Base-by-base conservation (phyloP, 495 filamentous ascomycete genomes). In the Glarea lozoyensis region DNA sequence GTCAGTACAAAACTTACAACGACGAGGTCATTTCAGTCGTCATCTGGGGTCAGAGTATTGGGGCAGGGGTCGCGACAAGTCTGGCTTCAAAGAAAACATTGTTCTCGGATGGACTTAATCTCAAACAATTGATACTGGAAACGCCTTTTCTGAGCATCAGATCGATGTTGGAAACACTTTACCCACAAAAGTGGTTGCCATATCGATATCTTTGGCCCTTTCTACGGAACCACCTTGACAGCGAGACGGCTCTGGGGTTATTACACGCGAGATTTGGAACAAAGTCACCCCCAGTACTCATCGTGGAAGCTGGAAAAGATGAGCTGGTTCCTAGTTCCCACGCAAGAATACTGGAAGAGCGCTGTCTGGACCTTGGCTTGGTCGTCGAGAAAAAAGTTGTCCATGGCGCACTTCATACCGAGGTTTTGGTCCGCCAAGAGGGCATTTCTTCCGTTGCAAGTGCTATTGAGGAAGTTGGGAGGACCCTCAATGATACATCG, bases 11-110 rank as follows among this genome's bases (percentile, higher is more conserved):
- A 22, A 6, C 6, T 24, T 4, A 25, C 13, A 23, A 21, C 6
- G 19, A 39, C 12, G 39, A 48, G 17, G 30, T 52, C 34, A 59
- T 69, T 2, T 62, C 69, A 20, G 29, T 87, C 10, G 53, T 89
- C 0, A 55, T 92, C n/a, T 92, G 85, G 86, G 84, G 85, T 0
- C 86, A 92, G 50, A 83, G 76, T 45, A 78, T 90, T 16, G 86
- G 87, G 3, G 73, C 60, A 2, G 77, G 75, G 5, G 65, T 79
- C 2, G 72, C 82, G 6, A 69, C 68, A 17, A 69, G 70, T 45
- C 60, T 74, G n/a, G 57, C 56, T 11, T 62, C 60, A 12, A 53
- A 43, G 22, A 37, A 57, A 1, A 41, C 31, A 11, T 21, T 52
- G 11, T 55, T 55, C 6, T 18, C 41, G 19, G 42, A 19, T 10